Percentiles rank a stretch among this genome's conserved stretches.
Conservation (phyloP, 352 stramenopile genomes). For the Pythium inflatum region DNA sequence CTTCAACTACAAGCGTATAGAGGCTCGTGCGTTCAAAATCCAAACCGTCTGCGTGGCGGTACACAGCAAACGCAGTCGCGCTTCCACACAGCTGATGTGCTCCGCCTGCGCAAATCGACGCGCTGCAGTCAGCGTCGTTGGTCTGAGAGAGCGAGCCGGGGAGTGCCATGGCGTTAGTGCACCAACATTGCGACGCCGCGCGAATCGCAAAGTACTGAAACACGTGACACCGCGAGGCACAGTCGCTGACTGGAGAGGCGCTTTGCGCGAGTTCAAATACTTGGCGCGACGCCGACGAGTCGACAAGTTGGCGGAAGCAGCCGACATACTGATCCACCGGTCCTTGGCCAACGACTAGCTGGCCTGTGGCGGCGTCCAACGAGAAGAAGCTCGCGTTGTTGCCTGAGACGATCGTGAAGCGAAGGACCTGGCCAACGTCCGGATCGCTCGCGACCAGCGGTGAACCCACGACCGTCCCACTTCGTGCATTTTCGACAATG, state of each 20-base stretch:
- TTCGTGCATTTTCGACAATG: slow-evolving; percentile 33
- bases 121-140: slow-evolving; percentile 16
- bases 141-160: slow-evolving; percentile 10
- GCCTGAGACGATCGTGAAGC: slow-evolving; percentile 28
- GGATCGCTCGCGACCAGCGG: slow-evolving; percentile 29
- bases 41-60: slow-evolving; percentile 29
- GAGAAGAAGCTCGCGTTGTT: slow-evolving; percentile 35
- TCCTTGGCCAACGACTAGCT: slow-evolving; percentile 34
- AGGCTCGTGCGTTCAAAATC: slow-evolving; percentile 29
- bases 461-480: slow-evolving; percentile 10
- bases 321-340: slow-evolving; percentile 30
- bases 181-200: slow-evolving; percentile 29
- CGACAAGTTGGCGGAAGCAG: slow-evolving; percentile 29
- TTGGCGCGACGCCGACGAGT: slow-evolving; percentile 7
- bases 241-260: slow-evolving; percentile 16
- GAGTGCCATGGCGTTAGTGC: slow-evolving; percentile 22
- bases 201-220: slow-evolving; percentile 35
- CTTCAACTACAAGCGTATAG: slow-evolving; percentile 29
- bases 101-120: slow-evolving; percentile 11
- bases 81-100: slow-evolving; percentile 25
- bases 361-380: slow-evolving; percentile 25
- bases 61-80: slow-evolving; percentile 21
- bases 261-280: slow-evolving; percentile 1
- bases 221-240: slow-evolving; percentile 4
- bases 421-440: slow-evolving; percentile 29